Evolutionary conservation across 176 grass and related monocot species (phyloP).

Genomic region (Triticum turgidum): DNA sequence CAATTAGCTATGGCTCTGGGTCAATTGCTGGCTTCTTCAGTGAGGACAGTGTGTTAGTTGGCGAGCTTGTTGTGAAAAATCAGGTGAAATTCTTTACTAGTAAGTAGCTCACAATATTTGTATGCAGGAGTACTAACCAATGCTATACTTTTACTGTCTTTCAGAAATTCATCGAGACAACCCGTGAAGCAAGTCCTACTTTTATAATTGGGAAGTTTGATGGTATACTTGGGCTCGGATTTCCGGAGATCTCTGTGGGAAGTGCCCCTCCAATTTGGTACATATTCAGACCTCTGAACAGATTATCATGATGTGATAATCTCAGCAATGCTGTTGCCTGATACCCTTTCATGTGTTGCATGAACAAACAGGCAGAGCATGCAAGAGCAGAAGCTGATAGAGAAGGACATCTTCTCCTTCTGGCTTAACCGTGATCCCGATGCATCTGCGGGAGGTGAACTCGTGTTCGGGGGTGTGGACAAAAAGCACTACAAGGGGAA

Average conservation of each 20-base stretch:
- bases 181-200: slow-evolving; percentile 60
- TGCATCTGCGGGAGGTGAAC: slow-evolving; percentile 65
- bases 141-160: slow-evolving; percentile 5
- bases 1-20: slow-evolving; percentile 91
- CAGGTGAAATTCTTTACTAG: slow-evolving; percentile 38
- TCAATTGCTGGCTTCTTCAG: slow-evolving; percentile 97
- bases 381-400: slow-evolving; percentile 68
- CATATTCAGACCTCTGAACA: not conserved
- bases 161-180: slow-evolving; percentile 96
- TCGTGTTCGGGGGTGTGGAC: slow-evolving; percentile 87
- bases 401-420: slow-evolving; percentile 81
- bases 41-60: slow-evolving; percentile 68
- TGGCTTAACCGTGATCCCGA: slow-evolving; percentile 88
- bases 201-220: slow-evolving; percentile 91
- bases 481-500: slow-evolving; percentile 66
- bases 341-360: slow-evolving; percentile 13
- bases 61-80: slow-evolving; percentile 65
- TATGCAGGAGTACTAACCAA: not conserved
- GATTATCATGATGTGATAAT: not conserved
- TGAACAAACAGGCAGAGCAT: slow-evolving; percentile 79
- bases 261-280: slow-evolving; percentile 77
- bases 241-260: slow-evolving; percentile 88
- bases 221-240: slow-evolving; percentile 94
- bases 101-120: not conserved
- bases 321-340: not conserved